Conservation (phyloP, 2,329 filamentous ascomycete genomes). For the Cladosporium colombiae region DNA sequence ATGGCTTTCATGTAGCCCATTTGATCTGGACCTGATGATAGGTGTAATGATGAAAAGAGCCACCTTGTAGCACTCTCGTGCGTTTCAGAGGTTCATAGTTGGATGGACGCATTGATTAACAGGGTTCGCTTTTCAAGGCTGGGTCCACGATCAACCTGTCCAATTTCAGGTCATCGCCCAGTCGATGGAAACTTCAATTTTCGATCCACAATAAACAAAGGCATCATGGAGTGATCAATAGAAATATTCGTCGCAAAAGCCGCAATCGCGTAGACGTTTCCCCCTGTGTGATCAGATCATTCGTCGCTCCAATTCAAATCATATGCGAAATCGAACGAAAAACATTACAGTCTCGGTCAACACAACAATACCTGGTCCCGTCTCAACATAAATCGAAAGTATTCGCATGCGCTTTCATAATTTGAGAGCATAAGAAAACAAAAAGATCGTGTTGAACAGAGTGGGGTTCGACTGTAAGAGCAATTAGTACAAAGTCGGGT, state of each 20-base stretch:
- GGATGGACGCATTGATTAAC: neutral
- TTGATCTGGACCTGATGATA: neutral
- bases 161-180: too few species aligned
- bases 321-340: too few species aligned
- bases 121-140: neutral
- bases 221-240: neutral
- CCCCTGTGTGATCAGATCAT: too few species aligned
- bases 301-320: too few species aligned
- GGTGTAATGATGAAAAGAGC: neutral
- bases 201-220: neutral
- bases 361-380: neutral
- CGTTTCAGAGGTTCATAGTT: neutral
- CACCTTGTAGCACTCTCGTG: neutral
- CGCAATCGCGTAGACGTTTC: too few species aligned
- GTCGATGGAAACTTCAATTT: too few species aligned
- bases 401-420: neutral
- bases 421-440: neutral
- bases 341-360: neutral
- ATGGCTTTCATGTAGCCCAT: slow-evolving; percentile 13
- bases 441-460: neutral
- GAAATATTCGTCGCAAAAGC: neutral
- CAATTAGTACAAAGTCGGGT: neutral
- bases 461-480: neutral
- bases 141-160: neutral
- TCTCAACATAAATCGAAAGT: neutral